Evolutionary conservation across 1,284 basidiomycete species (phyloP), one percentile per base, ranked within the genome.

Genomic region (Athelia psychrophila): DNA sequence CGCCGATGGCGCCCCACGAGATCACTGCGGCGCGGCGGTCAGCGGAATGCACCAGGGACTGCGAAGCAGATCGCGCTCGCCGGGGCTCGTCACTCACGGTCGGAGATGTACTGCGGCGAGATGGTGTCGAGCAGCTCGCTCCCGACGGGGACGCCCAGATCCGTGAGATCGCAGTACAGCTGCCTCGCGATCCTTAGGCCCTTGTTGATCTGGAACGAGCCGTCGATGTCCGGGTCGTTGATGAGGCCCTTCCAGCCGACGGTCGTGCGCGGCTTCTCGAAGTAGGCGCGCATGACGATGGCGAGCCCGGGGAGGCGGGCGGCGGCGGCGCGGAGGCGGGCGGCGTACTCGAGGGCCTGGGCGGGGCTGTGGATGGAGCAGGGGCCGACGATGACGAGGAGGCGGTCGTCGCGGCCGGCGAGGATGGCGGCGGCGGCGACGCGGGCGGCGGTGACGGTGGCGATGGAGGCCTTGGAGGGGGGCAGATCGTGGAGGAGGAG

Each of bases 1-100:
- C 96, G 42, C 96, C 96, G 58, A 98, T 98, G 4, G 96, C 96
- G 48, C 96, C 96, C 96, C 96, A 99, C 49, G 92, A 92, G 65
- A 88, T 89, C 51, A 97, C 81, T 83, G 54, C 54, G 22, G 51
- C 56, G 22, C 6, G 3, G 5, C 18, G 18, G 23, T 54, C 6
- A n/a, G 9, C 30, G 18, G n/a, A 44, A 5, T 24, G 25, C n/a
- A 42, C 9, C 3, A 13, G 23, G 36, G 30, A n/a, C n/a, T 3
- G 30, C 6, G 38, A 23, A 10, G 38, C 18, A n/a, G n/a, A 12
- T 35, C 33, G 18, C 13, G 27, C 27, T 30, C 27, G 27, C 27
- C 13, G 5, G 27, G 5, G 27, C 13, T 30, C 6, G 27, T 13
- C 13, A 30, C 79, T 44, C 59, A 83, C 81, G 76, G 63, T 88